Base-by-base conservation (phyloP, 2,329 filamentous ascomycete genomes). In the Apiospora koreana region DNA sequence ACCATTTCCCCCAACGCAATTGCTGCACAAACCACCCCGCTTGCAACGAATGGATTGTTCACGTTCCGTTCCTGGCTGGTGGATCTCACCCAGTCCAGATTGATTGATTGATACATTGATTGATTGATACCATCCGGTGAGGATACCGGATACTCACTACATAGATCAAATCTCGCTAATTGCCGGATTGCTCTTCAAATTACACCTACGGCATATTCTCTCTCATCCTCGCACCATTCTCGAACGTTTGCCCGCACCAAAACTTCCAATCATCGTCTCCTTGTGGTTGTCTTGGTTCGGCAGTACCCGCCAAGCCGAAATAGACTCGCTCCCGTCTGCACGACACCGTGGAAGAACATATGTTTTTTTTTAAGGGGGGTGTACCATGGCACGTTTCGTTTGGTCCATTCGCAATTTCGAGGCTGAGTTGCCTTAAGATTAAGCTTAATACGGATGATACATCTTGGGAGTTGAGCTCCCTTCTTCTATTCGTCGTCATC, bases 401-500 rank as follows among this genome's bases (percentile, higher is more conserved):
- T 31, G 50, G 28, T 16, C 28, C 18, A 58, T 58, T 35, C 50
- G 50, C 28, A 58, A 58, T 58, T 58, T 35, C 16, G 50, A 58
- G 25, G 50, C 50, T 58, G 50, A 58, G 31, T 62, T 62, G 8
- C 28, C 18, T 16, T 62, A 62, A 66, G 28, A 25, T 41, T 68
- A 42, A 38, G 66, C 62, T 67, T 71, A 67, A 73, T 71, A 48
- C 73, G 35, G 73, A 14, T 74, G 66, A 7, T 72, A 58, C 58
- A 46, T 54, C 9, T 79, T 78, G 14, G 81, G 38, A 41, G 79
- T 4, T 79, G 79, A 31, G 18, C 18, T 14, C n/a, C 14, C 80
- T 0, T 82, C 80, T 38, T 80, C 0, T 82, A 80, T n/a, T 82
- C 81, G 4, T 82, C 81, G 4, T 75, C 74, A 5, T 71, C 66